Evolutionary conservation across 768 basidiomycete genomes (phyloP).

Genomic region (Boletus speciosus): DNA sequence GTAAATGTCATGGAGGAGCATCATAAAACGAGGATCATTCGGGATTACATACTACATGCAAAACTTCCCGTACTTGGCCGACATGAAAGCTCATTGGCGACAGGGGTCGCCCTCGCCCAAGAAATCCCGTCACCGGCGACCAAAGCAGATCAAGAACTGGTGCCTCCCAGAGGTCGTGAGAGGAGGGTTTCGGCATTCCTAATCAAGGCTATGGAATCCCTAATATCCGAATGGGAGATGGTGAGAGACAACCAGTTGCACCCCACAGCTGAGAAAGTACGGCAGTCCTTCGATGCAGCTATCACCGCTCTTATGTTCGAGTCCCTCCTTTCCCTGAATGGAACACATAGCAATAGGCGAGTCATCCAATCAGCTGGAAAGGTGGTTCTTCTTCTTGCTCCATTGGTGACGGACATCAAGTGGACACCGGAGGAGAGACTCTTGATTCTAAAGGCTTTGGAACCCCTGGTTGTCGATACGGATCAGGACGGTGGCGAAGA

Average conservation of each 20-base stretch:
- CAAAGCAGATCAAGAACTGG: conserved; percentile 30
- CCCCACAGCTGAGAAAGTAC: conserved; percentile 59
- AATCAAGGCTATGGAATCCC: conserved; percentile 54
- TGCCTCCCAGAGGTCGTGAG: conserved; percentile 55
- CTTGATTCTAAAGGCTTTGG: conserved; percentile 60
- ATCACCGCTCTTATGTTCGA: conserved; percentile 69
- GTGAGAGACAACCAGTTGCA: conserved; percentile 31
- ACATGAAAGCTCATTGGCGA: conserved; percentile 1
- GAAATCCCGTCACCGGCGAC: conserved; percentile 6
- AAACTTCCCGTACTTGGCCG: conserved; percentile 45
- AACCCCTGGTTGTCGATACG: conserved; percentile 53
- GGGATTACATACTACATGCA: conserved; percentile 69
- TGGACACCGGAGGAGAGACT: conserved; percentile 67
- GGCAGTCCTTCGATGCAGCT: conserved; percentile 66
- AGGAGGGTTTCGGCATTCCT: conserved; percentile 61
- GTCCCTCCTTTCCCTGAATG: conserved; percentile 60
- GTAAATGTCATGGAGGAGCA: conserved; percentile 61
- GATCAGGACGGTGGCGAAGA: conserved; percentile 26
- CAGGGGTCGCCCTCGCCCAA: not conserved
- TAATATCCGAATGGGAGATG: conserved; percentile 48
- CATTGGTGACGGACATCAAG: conserved; percentile 35
- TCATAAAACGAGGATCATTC: conserved; percentile 52
- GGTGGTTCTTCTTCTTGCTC: conserved; percentile 41
- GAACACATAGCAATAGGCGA: conserved; percentile 53
- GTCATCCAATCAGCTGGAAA: conserved; percentile 65